Base-by-base conservation (phyloP, 2,329 filamentous ascomycete genomes). In the Cylindrodendrum hubeiense region DNA sequence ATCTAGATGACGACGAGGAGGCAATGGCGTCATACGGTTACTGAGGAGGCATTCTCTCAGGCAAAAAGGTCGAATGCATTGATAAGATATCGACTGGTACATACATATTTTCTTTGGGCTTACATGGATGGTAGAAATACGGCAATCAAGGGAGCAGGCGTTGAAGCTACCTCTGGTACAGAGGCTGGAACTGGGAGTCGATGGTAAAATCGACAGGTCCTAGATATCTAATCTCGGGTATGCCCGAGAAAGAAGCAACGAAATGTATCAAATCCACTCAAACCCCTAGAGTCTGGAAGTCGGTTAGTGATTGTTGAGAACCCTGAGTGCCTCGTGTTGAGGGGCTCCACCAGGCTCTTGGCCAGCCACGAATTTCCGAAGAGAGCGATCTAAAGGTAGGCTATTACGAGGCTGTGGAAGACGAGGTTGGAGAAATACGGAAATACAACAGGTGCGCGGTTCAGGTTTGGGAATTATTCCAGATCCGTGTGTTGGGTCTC, bases 1-100 rank as follows among this genome's bases (percentile, higher is more conserved):
- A 79, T 39, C 65, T 82, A 21, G 84, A 87, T 37, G 85, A 88
- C 15, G 83, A 87, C 44, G 83, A 86, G 64, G 84, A 84, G 67
- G 82, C 79, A 15, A 79, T 84, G 77, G 81, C 83, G 46, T 79
- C 82, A 28, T 86, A 84, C 70, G 82, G 80, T 9, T 84, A 77
- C 77, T 71, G 62, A 74, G 47, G 10, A 37, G 34, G 7, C 17
- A 22, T 24, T 24, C 15, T 62, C 33, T n/a, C 17, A 33, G 33
- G 30, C 13, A 33, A 44, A 46, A n/a, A 22, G 26, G 24, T 61
- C 15, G 9, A 21, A 43, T 62, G 41, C 41, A 34, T 50, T 57
- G 57, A 56, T 33, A 57, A 24, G 33, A 34, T 34, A 49, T 53
- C 41, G 33, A 30, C 51, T 39, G 52, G 50, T 37, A 44, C 70